Percentiles rank a stretch among this genome's conserved stretches.
These are phyloP conservation scores for Ganoderma multipileum DNA, from an alignment of 1,284 basidiomycete genomes.

Conservation along the genomic window DNA sequence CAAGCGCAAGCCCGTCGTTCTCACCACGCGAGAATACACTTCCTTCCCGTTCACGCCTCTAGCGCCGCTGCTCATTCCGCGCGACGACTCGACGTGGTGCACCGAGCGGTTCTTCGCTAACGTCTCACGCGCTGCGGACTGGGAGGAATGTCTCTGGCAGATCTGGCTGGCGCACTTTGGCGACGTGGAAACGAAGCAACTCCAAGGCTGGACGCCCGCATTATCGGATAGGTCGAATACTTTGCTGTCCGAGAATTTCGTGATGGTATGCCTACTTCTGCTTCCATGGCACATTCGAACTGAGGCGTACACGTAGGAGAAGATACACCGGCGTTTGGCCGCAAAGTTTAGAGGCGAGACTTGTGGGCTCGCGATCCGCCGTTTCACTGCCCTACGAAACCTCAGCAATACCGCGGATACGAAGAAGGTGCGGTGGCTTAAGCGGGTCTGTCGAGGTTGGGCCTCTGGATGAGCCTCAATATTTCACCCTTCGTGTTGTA, in stretches of 20 bases:
- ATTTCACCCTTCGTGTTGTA: not conserved
- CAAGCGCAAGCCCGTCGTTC: conserved; percentile 33
- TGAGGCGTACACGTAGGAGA: conserved; percentile 38
- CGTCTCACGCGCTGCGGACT: conserved; percentile 55
- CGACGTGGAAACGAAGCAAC: conserved; percentile 40
- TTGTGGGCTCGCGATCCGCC: conserved; percentile 57
- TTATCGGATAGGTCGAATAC: not conserved
- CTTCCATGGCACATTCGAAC: not conserved
- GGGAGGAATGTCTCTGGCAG: conserved; percentile 76
- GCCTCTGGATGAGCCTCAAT: conserved; percentile 17
- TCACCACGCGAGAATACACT: conserved; percentile 40
- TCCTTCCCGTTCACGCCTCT: conserved; percentile 46
- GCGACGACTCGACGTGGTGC: conserved; percentile 65
- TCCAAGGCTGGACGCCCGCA: conserved; percentile 28
- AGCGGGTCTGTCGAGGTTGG: conserved; percentile 41
- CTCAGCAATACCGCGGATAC: conserved; percentile 33
- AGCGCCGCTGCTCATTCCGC: conserved; percentile 55
- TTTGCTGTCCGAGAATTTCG: conserved; percentile 3
- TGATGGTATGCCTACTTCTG: conserved; percentile 19
- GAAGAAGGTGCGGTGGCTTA: conserved; percentile 42
- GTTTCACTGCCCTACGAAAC: conserved; percentile 44
- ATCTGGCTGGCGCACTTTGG: conserved; percentile 63
- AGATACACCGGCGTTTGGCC: conserved; percentile 51
- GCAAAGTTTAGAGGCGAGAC: conserved; percentile 58
- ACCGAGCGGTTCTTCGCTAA: conserved; percentile 61